A percentile compares a stretch with the other conserved stretches of the same genome.
phyloP scores from a whole-genome alignment of 176 grass and related monocot genomes.

The Avena sativa region DNA sequence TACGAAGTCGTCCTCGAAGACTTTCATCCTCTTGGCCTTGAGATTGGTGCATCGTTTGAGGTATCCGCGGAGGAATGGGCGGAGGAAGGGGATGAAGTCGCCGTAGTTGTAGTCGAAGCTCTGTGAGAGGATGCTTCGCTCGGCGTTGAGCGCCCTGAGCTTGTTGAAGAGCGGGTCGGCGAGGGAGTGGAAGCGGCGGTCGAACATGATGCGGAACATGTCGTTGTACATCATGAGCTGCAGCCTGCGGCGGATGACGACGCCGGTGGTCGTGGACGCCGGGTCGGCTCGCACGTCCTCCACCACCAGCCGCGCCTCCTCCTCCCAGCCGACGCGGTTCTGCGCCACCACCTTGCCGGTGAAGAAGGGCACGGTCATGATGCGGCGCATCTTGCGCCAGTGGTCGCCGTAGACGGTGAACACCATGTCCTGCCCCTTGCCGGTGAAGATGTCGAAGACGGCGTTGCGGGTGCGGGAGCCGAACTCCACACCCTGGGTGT shows the following conservation, averaged over 20 bases:
- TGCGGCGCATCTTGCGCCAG: constrained; percentile 93
- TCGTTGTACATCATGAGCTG: constrained; percentile 36
- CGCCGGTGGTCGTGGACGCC: constrained; percentile 47
- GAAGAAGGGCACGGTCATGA: constrained; percentile 94
- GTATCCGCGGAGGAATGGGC: constrained; percentile 66
- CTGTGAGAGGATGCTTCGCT: constrained; percentile 11
- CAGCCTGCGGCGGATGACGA: constrained; percentile 59
- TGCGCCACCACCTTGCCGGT: constrained; percentile 86
- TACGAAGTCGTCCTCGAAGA: too few species aligned
- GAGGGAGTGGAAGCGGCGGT: background rate
- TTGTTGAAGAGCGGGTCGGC: constrained; percentile 35
- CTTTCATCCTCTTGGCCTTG: too few species aligned
- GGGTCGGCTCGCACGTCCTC: constrained; percentile 66
- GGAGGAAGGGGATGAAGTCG: constrained; percentile 29
- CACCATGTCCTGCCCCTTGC: constrained; percentile 88
- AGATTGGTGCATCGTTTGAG: constrained; percentile 28
- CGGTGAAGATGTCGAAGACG: constrained; percentile 90
- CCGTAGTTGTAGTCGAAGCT: constrained; percentile 28
- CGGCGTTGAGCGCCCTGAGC: constrained; percentile 17
- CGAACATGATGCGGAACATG: constrained; percentile 38
- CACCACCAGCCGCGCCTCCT: constrained; percentile 76
- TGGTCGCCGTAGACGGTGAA: constrained; percentile 93
- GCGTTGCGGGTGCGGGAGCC: constrained; percentile 89
- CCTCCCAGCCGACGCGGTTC: constrained; percentile 83
- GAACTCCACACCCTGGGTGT: constrained; percentile 88